phyloP scores from a whole-genome alignment of 2,329 filamentous ascomycete species.

The Ceratocystis colombiana region DNA sequence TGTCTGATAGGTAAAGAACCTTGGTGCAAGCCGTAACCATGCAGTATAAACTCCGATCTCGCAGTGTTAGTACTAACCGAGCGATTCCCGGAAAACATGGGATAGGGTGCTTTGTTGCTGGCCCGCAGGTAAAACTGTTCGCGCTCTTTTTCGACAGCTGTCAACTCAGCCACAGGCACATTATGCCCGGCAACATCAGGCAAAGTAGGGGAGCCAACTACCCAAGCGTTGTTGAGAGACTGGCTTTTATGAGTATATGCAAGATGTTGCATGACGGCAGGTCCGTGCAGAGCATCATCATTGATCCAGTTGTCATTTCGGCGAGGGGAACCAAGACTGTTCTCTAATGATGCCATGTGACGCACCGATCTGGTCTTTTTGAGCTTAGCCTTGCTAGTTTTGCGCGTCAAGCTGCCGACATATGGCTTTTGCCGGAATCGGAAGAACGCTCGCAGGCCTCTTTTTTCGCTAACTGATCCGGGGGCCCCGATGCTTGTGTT shows the following conservation, averaged over 20 bases:
- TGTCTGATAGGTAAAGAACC: slow-evolving; percentile 1
- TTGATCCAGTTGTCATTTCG: slow-evolving; percentile 19
- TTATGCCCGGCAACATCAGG: slow-evolving; percentile 17
- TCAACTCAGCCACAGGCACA: neutral
- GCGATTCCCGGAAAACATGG: slow-evolving; percentile 21
- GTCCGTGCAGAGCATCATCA: slow-evolving; percentile 20
- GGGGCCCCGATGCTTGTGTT: neutral
- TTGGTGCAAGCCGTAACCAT: neutral
- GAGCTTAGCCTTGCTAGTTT: neutral
- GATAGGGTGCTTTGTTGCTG: slow-evolving; percentile 16
- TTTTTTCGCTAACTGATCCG: neutral
- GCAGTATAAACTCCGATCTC: neutral
- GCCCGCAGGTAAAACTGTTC: slow-evolving; percentile 19
- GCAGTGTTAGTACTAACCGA: neutral
- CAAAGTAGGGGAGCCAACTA: slow-evolving; percentile 20
- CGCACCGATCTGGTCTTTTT: neutral
- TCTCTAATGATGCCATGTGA: neutral
- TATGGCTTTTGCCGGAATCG: slow-evolving; percentile 9
- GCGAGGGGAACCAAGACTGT: slow-evolving; percentile 2
- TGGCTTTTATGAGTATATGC: neutral
- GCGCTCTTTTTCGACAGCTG: slow-evolving; percentile 18
- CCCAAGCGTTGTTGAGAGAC: slow-evolving; percentile 6
- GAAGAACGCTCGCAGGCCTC: slow-evolving; percentile 11
- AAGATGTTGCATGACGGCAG: neutral
- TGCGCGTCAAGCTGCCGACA: slow-evolving; percentile 5